Conservation (phyloP, 2,329 filamentous ascomycete genomes). For the Colletotrichum costaricense region DNA sequence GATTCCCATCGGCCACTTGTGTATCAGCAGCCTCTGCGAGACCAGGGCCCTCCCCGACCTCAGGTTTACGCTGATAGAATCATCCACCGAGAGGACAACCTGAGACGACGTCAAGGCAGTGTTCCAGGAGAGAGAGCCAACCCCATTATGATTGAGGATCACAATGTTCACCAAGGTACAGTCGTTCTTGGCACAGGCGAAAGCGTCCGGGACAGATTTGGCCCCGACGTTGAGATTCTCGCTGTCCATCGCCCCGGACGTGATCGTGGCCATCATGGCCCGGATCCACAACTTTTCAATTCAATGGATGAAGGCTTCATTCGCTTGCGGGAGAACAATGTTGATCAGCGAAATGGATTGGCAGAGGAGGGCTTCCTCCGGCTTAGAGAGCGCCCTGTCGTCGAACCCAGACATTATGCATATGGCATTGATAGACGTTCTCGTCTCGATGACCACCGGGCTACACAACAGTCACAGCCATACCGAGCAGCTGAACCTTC, state of each 20-base stretch:
- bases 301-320: constrained; percentile 28
- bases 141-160: constrained; percentile 53
- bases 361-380: constrained; percentile 30
- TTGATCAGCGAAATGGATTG: constrained; percentile 4
- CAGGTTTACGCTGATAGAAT: constrained; percentile 37
- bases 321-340: constrained; percentile 20
- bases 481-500: not conserved
- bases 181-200: constrained; percentile 47
- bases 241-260: constrained; percentile 26
- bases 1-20: constrained; percentile 35
- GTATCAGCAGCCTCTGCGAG: constrained; percentile 38
- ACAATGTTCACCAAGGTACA: constrained; percentile 38
- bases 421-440: not conserved
- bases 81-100: not conserved
- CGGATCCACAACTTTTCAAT: not conserved
- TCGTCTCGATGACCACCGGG: not conserved
- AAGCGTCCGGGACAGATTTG: constrained; percentile 40
- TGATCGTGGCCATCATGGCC: constrained; percentile 22
- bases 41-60: constrained; percentile 45
- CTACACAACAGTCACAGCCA: not conserved
- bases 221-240: constrained; percentile 32
- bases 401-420: not conserved
- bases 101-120: not conserved
- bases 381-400: constrained; percentile 21
- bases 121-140: constrained; percentile 43